Conservation (phyloP, 371 early-diverging fungal species). For the Thermomucor indicae-seudaticae region DNA sequence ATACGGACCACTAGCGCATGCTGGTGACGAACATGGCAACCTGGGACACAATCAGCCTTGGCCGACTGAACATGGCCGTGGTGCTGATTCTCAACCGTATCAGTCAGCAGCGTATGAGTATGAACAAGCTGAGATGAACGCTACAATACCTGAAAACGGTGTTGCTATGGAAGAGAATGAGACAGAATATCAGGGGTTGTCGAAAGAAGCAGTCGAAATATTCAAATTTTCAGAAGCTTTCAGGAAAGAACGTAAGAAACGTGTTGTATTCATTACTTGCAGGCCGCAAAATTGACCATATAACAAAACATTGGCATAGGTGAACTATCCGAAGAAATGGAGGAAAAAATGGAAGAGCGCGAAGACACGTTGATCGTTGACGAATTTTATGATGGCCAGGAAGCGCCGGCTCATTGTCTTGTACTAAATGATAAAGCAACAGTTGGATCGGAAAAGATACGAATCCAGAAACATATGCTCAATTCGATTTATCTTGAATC, state of each 20-base stretch:
- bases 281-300: no score
- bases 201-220: constrained; percentile 29
- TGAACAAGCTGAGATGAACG: no score
- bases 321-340: background rate
- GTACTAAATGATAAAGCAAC: constrained; percentile 9
- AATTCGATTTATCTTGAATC: constrained; percentile 22
- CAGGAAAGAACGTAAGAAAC: constrained; percentile 16
- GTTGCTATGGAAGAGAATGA: background rate
- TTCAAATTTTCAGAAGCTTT: constrained; percentile 33
- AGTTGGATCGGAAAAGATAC: background rate
- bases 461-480: constrained; percentile 22
- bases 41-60: no score
- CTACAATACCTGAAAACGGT: no score
- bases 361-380: constrained; percentile 22
- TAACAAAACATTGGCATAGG: no score
- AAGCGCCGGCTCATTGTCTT: constrained; percentile 26
- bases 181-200: constrained; percentile 7
- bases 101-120: no score
- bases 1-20: no score
- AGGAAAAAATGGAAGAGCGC: background rate
- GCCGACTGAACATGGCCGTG: no score
- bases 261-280: no score
- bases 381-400: constrained; percentile 22
- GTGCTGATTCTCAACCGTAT: no score
- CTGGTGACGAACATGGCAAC: no score